Conservation (phyloP, 176 grass and related monocot genomes). For the Pontederia paniculata region DNA sequence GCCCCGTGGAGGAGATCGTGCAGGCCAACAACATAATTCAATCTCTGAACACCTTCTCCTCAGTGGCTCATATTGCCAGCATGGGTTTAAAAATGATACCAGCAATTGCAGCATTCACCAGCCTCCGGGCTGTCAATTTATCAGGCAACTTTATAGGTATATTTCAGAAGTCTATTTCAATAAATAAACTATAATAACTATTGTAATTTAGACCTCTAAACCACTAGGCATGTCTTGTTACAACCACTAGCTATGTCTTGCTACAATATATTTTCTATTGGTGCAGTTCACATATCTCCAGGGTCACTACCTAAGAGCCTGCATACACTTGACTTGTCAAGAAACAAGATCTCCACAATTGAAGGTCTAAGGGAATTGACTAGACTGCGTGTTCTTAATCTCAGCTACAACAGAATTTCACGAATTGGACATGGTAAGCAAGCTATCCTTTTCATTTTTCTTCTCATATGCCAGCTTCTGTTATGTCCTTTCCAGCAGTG, state of each 20-base stretch:
- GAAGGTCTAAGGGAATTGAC: conserved; percentile 78
- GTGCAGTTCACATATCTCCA: conserved; percentile 39
- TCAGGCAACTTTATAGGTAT: conserved; percentile 88
- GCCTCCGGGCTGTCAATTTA: conserved; percentile 67
- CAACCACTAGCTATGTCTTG: too few species aligned
- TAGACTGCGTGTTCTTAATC: conserved; percentile 66
- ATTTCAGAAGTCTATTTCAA: not conserved
- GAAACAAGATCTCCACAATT: conserved; percentile 62
- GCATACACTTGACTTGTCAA: conserved; percentile 66
- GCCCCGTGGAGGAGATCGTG: conserved; percentile 23
- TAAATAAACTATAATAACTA: not conserved
- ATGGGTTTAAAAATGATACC: conserved; percentile 71
- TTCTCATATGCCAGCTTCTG: not conserved
- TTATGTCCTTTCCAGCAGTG: too few species aligned
- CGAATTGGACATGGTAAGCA: conserved; percentile 77
- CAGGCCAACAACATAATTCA: conserved; percentile 48
- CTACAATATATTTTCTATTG: conserved; percentile 2
- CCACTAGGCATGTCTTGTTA: too few species aligned
- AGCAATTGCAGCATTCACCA: conserved; percentile 51
- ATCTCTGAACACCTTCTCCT: conserved; percentile 44
- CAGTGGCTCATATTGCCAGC: conserved; percentile 58
- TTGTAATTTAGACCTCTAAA: too few species aligned
- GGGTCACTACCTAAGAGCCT: conserved; percentile 62
- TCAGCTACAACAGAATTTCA: conserved; percentile 84
- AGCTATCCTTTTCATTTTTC: not conserved